These are phyloP conservation scores for Nicotiana noctiflora DNA, from an alignment of 257 asterid species.

Conservation along the genomic window DNA sequence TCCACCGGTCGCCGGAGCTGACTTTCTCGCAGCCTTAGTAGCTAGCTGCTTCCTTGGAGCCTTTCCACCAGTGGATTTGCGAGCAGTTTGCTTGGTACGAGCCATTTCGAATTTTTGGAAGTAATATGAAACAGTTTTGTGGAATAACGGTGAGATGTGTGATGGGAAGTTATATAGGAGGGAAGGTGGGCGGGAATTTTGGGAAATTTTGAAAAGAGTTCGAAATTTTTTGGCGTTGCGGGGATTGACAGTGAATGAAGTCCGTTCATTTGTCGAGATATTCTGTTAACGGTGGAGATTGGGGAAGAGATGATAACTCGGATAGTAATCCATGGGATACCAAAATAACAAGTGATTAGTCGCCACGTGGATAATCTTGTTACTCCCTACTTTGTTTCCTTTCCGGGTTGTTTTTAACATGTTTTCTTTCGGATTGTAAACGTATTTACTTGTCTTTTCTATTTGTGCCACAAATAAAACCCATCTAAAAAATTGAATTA, in stretches of 20 bases:
- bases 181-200: slow-evolving; percentile 17
- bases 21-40: slow-evolving; percentile 70
- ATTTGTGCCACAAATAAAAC: too few species aligned
- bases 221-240: background rate
- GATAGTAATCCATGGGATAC: background rate
- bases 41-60: slow-evolving; percentile 79
- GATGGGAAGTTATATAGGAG: slow-evolving; percentile 9
- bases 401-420: background rate
- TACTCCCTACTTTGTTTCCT: background rate
- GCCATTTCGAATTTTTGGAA: slow-evolving; percentile 26
- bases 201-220: slow-evolving; percentile 11
- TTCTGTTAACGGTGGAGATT: background rate
- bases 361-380: background rate
- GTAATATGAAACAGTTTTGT: too few species aligned
- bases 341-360: background rate
- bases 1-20: slow-evolving; percentile 79
- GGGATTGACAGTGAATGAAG: background rate
- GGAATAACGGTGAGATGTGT: background rate
- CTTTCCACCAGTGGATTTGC: slow-evolving; percentile 76
- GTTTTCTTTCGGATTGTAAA: too few species aligned
- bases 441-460: too few species aligned
- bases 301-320: background rate
- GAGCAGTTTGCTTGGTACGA: slow-evolving; percentile 67
- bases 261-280: background rate
- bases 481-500: too few species aligned